Evolutionary conservation across 176 grass and related monocot species (phyloP), one percentile per base, ranked within the genome.

Genomic region (Luzula sylvatica): DNA sequence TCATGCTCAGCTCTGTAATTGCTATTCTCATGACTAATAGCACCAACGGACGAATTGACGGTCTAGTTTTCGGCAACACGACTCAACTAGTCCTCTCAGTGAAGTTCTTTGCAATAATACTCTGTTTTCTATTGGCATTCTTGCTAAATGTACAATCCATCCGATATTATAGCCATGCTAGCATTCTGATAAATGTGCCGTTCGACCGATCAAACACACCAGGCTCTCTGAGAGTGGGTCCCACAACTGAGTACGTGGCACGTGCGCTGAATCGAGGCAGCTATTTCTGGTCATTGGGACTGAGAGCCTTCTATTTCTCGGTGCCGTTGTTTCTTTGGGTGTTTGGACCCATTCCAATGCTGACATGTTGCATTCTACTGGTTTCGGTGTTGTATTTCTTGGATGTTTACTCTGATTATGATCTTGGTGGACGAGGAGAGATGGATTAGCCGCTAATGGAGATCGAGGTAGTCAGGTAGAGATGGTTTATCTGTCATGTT

Each of bases 101-200:
- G 52, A 82, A 88, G 66, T 82, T 67, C 76, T 75, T 95, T 32
- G 56, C 83, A 42, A 78, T 95, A 56, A 73, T 77, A 41, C 72
- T 95, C 51, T 88, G 83, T 79, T 95, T 88, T 74, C 75, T 95
- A 65, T 61, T 84, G 21, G 75, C 83, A 44, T 87, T 95, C 83
- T 75, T 87, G 55, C 75, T 80, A 75, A 87, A 87, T 72, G 69
- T 87, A 63, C 88, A 84, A 77, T 72, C 83, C 73, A 88, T 88
- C 80, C 80, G 80, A 15, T 73, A 88, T 65, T 81, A 84, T 56
- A 74, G 76, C 48, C 89, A 88, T 35, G 83, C 41, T 20, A 64
- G 59, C 61, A 66, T 83, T 77, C 83, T 85, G 74, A 77, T 84
- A 83, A 16, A 53, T 85, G 56, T 48, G 65, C 56, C 68, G 74